A percentile compares a stretch with the other conserved stretches of the same genome.
Conservation (phyloP, 345 rosid species). For the Citrus medica region DNA sequence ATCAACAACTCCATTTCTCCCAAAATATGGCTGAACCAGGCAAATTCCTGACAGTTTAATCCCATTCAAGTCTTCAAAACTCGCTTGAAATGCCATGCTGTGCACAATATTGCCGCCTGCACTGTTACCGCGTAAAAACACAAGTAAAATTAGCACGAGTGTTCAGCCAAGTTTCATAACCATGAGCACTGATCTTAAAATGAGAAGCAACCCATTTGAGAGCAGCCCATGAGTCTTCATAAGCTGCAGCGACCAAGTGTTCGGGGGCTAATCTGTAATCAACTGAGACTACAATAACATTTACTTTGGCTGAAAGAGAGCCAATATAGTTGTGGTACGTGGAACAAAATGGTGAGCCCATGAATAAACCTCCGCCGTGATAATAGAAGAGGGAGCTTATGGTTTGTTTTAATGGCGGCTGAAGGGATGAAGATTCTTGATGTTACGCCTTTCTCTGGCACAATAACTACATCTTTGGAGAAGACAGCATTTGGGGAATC, state of each 20-base stretch:
- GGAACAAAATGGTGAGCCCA: slow-evolving; percentile 23
- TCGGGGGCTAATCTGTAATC: slow-evolving; percentile 41
- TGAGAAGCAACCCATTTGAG: slow-evolving; percentile 39
- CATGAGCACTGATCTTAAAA: background rate
- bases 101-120: slow-evolving; percentile 37
- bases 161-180: slow-evolving; percentile 38
- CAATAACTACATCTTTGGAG: background rate
- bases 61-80: slow-evolving; percentile 3
- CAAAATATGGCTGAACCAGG: slow-evolving; percentile 36
- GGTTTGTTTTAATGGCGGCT: background rate
- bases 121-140: slow-evolving; percentile 39
- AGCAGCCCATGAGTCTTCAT: slow-evolving; percentile 44
- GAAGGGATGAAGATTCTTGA: slow-evolving; percentile 33
- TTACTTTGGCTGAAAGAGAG: slow-evolving; percentile 19
- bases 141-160: slow-evolving; percentile 23
- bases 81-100: slow-evolving; percentile 17
- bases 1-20: slow-evolving; percentile 16
- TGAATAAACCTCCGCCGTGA: slow-evolving; percentile 37
- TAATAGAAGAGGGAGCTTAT: slow-evolving; percentile 40
- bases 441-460: slow-evolving; percentile 12
- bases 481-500: too few species aligned
- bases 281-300: slow-evolving; percentile 26
- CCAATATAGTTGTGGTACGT: slow-evolving; percentile 20
- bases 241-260: slow-evolving; percentile 26
- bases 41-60: slow-evolving; percentile 20